A percentile compares a stretch with the other conserved stretches of the same genome.
These are phyloP conservation scores for Eugenia klotzschiana DNA, from an alignment of 441 rosid genomes.

Conservation along the genomic window DNA sequence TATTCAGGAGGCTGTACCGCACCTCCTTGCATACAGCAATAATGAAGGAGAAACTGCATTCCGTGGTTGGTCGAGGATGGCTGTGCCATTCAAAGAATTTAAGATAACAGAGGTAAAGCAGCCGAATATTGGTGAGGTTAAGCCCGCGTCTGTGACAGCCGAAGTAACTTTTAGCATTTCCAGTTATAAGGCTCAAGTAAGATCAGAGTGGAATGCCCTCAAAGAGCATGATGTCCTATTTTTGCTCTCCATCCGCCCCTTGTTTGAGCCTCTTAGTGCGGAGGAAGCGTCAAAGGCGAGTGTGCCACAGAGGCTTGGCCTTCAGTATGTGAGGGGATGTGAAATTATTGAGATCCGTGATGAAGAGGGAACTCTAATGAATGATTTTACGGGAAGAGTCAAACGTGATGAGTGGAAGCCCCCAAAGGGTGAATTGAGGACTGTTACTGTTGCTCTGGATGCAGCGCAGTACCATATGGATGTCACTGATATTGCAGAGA, in stretches of 20 bases:
- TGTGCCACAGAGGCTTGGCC: conserved; percentile 87
- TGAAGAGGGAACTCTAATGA: conserved; percentile 91
- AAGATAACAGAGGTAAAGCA: conserved; percentile 75
- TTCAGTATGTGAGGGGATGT: conserved; percentile 92
- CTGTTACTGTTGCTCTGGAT: conserved; percentile 86
- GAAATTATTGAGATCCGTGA: conserved; percentile 85
- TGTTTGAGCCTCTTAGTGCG: conserved; percentile 83
- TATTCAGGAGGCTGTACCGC: conserved; percentile 96
- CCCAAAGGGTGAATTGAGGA: conserved; percentile 94
- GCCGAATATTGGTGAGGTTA: conserved; percentile 97
- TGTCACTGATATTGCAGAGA: conserved; percentile 82
- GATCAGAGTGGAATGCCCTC: conserved; percentile 95
- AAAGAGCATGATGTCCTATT: conserved; percentile 98
- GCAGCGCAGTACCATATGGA: conserved; percentile 97
- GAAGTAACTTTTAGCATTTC: conserved; percentile 74
- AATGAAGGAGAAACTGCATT: conserved; percentile 87
- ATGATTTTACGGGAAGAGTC: conserved; percentile 88
- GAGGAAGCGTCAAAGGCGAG: conserved; percentile 90
- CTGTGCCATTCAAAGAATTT: conserved; percentile 69
- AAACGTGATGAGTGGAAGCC: conserved; percentile 98
- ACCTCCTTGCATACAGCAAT: conserved; percentile 76
- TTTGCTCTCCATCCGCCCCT: conserved; percentile 81
- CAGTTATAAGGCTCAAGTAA: conserved; percentile 71
- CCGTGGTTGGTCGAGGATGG: conserved; percentile 99
- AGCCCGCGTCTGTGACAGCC: conserved; percentile 90